Evolutionary conservation across 306 rosid species (phyloP).

Genomic region (Nissolia schottii): DNA sequence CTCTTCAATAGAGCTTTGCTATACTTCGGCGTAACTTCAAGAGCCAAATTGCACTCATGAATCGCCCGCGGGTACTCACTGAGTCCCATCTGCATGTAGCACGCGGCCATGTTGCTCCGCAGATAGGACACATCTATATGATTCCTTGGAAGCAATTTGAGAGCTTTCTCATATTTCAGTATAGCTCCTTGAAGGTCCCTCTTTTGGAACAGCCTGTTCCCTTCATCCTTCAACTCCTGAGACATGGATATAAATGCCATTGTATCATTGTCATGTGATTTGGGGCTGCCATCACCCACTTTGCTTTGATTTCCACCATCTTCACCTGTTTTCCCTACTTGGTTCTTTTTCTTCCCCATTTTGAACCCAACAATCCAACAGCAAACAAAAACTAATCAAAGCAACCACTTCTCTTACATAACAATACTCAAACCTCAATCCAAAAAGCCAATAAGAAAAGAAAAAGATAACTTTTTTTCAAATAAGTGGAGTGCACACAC

Average conservation of each 20-base stretch:
- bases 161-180: slow-evolving; percentile 74
- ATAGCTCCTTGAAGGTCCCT: slow-evolving; percentile 78
- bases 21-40: slow-evolving; percentile 75
- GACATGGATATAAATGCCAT: slow-evolving; percentile 54
- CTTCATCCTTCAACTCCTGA: slow-evolving; percentile 78
- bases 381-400: slow-evolving; percentile 18
- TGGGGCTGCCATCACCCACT: slow-evolving; percentile 38
- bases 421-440: slow-evolving; percentile 29
- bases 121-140: slow-evolving; percentile 82
- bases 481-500: slow-evolving; percentile 11
- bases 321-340: slow-evolving; percentile 42
- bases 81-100: slow-evolving; percentile 96
- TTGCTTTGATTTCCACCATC: slow-evolving; percentile 33
- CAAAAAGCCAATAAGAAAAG: slow-evolving; percentile 12
- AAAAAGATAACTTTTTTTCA: not conserved
- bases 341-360: slow-evolving; percentile 83
- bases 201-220: slow-evolving; percentile 78
- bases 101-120: slow-evolving; percentile 85
- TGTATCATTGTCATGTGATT: slow-evolving; percentile 53
- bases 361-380: slow-evolving; percentile 31
- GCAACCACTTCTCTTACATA: slow-evolving; percentile 9
- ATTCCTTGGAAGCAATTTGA: slow-evolving; percentile 68
- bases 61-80: slow-evolving; percentile 80
- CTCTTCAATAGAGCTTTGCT: slow-evolving; percentile 87
- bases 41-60: slow-evolving; percentile 84